These are phyloP conservation scores for Salvia sclarea DNA, from an alignment of 305 asterid species.

Conservation along the genomic window DNA sequence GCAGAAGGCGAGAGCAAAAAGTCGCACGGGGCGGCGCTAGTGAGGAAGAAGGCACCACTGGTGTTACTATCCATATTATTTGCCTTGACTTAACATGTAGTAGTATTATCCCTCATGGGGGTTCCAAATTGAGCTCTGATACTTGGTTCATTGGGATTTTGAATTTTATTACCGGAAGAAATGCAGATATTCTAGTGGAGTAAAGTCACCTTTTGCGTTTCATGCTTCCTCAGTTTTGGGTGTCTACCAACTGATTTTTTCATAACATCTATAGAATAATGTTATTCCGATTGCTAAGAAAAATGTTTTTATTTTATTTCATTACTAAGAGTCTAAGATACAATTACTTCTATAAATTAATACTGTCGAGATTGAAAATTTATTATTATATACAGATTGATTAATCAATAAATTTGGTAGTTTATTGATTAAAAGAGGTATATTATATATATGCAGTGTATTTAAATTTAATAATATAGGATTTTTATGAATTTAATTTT, in stretches of 20 bases:
- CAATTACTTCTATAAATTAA: too few relatives aligned
- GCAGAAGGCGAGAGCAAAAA: conserved; percentile 82
- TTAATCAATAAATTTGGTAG: too few relatives aligned
- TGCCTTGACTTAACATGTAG: not conserved
- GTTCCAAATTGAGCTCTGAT: not conserved
- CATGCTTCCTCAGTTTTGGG: conserved; percentile 5
- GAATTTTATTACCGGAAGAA: not conserved
- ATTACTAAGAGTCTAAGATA: too few relatives aligned
- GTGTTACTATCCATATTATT: conserved; percentile 12
- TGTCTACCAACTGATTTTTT: conserved; percentile 26
- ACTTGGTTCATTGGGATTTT: conserved; percentile 1
- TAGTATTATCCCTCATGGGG: conserved; percentile 1
- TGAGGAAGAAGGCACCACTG: conserved; percentile 7
- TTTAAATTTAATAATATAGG: too few relatives aligned
- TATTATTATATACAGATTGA: too few relatives aligned
- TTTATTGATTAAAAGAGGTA: too few relatives aligned
- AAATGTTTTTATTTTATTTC: not conserved
- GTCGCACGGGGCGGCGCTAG: conserved; percentile 80
- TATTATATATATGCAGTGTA: too few relatives aligned
- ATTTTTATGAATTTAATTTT: too few relatives aligned
- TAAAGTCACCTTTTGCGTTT: not conserved
- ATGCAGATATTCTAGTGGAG: conserved; percentile 5
- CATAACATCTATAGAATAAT: not conserved
- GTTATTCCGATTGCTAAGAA: not conserved
- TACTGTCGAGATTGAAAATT: too few relatives aligned